Evolutionary conservation across 1,139 yeast species (phyloP).

Genomic region (Wickerhamiella pararugosa): DNA sequence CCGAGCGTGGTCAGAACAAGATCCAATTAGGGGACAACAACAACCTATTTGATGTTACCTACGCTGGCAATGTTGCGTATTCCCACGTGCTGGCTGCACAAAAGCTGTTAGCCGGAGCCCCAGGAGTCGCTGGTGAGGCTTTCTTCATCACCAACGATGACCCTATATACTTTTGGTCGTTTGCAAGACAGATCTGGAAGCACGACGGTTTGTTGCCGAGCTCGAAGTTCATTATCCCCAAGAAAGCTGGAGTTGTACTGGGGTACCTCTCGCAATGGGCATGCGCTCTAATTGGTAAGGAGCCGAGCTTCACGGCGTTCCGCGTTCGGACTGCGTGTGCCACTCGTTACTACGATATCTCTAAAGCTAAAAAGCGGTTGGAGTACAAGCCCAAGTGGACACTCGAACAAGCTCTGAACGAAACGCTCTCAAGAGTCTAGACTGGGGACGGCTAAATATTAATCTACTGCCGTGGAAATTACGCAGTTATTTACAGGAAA

Average conservation of each 20-base stretch:
- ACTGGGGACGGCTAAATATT: not conserved
- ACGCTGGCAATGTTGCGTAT: slow-evolving; percentile 98
- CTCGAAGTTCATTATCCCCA: slow-evolving; percentile 50
- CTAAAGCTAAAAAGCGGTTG: slow-evolving; percentile 64
- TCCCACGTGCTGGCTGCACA: slow-evolving; percentile 88
- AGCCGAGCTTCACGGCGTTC: slow-evolving; percentile 92
- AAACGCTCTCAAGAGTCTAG: slow-evolving; percentile 28
- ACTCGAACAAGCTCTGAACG: slow-evolving; percentile 66
- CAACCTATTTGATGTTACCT: slow-evolving; percentile 91
- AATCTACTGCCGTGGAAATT: too few species aligned
- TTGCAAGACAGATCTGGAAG: slow-evolving; percentile 94
- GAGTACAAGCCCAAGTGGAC: slow-evolving; percentile 73
- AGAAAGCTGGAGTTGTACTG: slow-evolving; percentile 58
- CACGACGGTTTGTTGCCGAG: slow-evolving; percentile 78
- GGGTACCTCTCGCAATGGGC: slow-evolving; percentile 70
- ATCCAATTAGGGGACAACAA: slow-evolving; percentile 90
- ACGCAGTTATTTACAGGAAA: not conserved
- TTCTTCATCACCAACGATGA: slow-evolving; percentile 88
- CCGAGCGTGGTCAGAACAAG: slow-evolving; percentile 71
- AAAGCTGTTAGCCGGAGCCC: slow-evolving; percentile 35
- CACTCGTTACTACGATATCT: slow-evolving; percentile 81
- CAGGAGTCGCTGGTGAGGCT: slow-evolving; percentile 59
- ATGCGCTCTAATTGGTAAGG: slow-evolving; percentile 55
- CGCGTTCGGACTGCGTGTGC: slow-evolving; percentile 90
- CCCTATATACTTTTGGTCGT: slow-evolving; percentile 93